Conservation (phyloP, 495 filamentous ascomycete species). For the Glutinoglossum americanum region DNA sequence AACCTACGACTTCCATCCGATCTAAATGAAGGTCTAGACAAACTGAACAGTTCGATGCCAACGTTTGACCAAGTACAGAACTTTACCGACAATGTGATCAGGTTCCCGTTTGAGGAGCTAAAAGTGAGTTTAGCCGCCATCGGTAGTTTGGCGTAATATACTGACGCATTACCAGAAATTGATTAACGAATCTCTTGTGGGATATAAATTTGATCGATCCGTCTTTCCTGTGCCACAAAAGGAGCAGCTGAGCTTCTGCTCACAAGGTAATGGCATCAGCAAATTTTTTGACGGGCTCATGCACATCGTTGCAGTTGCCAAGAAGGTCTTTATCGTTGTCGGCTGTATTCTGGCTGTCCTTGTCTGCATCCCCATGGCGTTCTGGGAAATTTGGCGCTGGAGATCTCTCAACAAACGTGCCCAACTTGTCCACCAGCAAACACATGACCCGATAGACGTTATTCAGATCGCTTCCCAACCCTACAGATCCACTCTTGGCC, state of each 20-base stretch:
- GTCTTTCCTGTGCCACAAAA: conserved; percentile 65
- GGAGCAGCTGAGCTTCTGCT: conserved; percentile 67
- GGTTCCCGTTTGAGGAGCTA: conserved; percentile 49
- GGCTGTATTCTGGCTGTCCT: conserved; percentile 47
- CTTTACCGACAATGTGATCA: conserved; percentile 46
- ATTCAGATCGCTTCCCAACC: conserved; percentile 74
- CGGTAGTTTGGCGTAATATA: neutral
- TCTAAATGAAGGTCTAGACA: conserved; percentile 38
- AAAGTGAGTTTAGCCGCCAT: conserved; percentile 9
- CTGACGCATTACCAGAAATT: conserved; percentile 26
- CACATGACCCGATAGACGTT: conserved; percentile 65
- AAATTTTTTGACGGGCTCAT: conserved; percentile 62
- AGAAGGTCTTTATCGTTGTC: conserved; percentile 51
- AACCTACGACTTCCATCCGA: conserved; percentile 41
- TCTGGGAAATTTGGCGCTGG: conserved; percentile 60
- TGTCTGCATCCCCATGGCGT: conserved; percentile 56
- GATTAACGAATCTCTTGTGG: conserved; percentile 40
- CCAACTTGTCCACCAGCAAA: conserved; percentile 37
- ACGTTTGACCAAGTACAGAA: conserved; percentile 68
- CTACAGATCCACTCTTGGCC: conserved; percentile 43
- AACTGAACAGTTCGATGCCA: conserved; percentile 56
- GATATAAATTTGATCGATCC: conserved; percentile 54
- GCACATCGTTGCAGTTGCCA: conserved; percentile 34
- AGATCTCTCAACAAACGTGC: conserved; percentile 46
- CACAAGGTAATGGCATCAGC: conserved; percentile 60